Evolutionary conservation across 768 basidiomycete species (phyloP).

Genomic region (Boletus rubroflammeus): DNA sequence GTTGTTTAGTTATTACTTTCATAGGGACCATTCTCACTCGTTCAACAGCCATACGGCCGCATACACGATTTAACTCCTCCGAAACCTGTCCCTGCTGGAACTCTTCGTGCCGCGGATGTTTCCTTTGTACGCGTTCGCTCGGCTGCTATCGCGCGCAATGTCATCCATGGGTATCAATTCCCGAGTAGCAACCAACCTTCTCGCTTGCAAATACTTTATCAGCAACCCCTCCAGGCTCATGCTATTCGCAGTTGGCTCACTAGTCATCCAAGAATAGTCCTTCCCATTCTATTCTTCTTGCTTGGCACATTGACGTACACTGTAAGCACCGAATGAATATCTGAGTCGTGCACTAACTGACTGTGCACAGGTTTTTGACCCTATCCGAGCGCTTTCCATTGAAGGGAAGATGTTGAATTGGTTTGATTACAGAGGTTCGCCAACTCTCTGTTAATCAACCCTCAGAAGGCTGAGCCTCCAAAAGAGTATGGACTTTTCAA

Average conservation of each 20-base stretch:
- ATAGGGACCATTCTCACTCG: background rate
- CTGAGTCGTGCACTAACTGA: background rate
- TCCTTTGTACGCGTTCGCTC: slow-evolving; percentile 59
- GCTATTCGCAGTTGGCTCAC: slow-evolving; percentile 75
- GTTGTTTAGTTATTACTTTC: slow-evolving; percentile 21
- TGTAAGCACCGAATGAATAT: slow-evolving; percentile 40
- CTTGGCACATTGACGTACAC: slow-evolving; percentile 89
- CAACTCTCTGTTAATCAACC: background rate
- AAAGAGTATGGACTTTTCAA: slow-evolving; percentile 71
- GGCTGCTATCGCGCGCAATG: slow-evolving; percentile 81
- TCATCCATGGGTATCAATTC: slow-evolving; percentile 58
- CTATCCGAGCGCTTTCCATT: slow-evolving; percentile 80
- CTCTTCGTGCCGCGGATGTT: slow-evolving; percentile 61
- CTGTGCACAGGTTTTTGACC: slow-evolving; percentile 78
- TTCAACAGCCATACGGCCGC: slow-evolving; percentile 70
- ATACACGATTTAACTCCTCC: slow-evolving; percentile 67
- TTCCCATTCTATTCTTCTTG: slow-evolving; percentile 80
- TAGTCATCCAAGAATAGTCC: slow-evolving; percentile 78
- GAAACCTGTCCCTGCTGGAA: slow-evolving; percentile 58
- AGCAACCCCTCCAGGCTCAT: slow-evolving; percentile 63
- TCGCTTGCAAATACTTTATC: slow-evolving; percentile 54
- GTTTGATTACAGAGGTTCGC: slow-evolving; percentile 73
- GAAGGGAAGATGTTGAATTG: slow-evolving; percentile 78
- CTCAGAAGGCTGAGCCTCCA: background rate
- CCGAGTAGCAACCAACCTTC: slow-evolving; percentile 31